These are phyloP conservation scores for Auricularia sp. DNA, from an alignment of 768 basidiomycete species.

Conservation along the genomic window DNA sequence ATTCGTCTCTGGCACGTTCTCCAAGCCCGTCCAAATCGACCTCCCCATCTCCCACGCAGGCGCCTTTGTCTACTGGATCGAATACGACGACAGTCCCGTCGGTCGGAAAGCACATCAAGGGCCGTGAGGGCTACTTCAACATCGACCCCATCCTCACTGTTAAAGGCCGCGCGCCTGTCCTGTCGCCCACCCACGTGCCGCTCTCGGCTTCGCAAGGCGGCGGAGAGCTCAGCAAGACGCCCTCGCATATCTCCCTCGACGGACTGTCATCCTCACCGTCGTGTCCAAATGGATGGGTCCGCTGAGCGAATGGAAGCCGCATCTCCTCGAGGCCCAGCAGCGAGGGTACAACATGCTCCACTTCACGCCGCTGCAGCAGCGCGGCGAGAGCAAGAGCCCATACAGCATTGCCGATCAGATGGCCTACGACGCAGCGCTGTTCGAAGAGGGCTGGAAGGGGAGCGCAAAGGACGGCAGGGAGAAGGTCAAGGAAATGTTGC, in stretches of 20 bases:
- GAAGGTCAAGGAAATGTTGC: conserved; percentile 54
- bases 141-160: conserved; percentile 81
- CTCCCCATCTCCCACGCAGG: conserved; percentile 94
- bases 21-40: conserved; percentile 87
- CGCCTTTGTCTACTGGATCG: conserved; percentile 90
- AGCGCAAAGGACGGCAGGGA: conserved; percentile 42
- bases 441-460: conserved; percentile 27
- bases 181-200: conserved; percentile 42
- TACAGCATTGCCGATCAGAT: conserved; percentile 89
- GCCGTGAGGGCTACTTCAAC: conserved; percentile 91
- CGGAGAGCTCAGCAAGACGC: conserved; percentile 36
- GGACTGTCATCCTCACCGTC: conserved; percentile 82
- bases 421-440: conserved; percentile 69
- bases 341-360: conserved; percentile 98
- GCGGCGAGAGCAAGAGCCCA: conserved; percentile 82
- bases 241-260: conserved; percentile 70
- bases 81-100: conserved; percentile 47
- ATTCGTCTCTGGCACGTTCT: no score
- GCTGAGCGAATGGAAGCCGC: conserved; percentile 59
- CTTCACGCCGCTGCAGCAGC: conserved; percentile 88
- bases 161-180: conserved; percentile 64
- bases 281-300: conserved; percentile 99
- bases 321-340: conserved; percentile 74
- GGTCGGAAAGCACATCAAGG: conserved; percentile 55
- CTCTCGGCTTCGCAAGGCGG: conserved; percentile 46